Percentiles rank a stretch among this genome's conserved stretches.
phyloP scores from a whole-genome alignment of 2,329 filamentous ascomycete species.

The Sarocladiaceae sp. region DNA sequence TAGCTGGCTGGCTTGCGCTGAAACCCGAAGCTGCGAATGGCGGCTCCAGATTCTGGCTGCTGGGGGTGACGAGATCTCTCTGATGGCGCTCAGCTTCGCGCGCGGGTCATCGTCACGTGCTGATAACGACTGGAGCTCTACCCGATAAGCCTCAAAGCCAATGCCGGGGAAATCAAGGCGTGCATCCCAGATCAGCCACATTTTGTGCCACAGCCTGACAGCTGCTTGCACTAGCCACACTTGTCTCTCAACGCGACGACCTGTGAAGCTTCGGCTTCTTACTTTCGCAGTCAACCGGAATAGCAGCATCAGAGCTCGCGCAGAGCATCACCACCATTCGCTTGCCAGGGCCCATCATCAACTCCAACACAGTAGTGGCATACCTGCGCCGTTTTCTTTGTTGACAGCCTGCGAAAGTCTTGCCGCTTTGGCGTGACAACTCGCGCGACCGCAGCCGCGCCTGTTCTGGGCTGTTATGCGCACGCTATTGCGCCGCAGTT shows the following conservation, averaged over 20 bases:
- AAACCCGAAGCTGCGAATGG: conserved; percentile 7
- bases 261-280: not conserved
- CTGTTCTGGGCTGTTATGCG: not conserved
- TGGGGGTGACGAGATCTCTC: conserved; percentile 9
- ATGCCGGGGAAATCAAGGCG: not conserved
- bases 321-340: no score
- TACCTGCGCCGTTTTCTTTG: no score
- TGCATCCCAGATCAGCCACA: not conserved
- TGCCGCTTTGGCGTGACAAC: no score
- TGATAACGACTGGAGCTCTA: not conserved
- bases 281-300: no score
- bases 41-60: conserved; percentile 9
- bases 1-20: not conserved
- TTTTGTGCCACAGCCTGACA: not conserved
- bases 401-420: not conserved
- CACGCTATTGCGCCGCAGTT: not conserved
- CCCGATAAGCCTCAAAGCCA: not conserved
- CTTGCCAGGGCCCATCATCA: no score
- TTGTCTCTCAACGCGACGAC: not conserved
- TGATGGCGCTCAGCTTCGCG: not conserved
- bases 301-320: no score
- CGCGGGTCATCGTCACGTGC: not conserved
- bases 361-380: no score
- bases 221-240: not conserved
- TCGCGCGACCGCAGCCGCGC: no score